Evolutionary conservation across 768 basidiomycete genomes (phyloP).

Genomic region (Fomitopsis serialis): DNA sequence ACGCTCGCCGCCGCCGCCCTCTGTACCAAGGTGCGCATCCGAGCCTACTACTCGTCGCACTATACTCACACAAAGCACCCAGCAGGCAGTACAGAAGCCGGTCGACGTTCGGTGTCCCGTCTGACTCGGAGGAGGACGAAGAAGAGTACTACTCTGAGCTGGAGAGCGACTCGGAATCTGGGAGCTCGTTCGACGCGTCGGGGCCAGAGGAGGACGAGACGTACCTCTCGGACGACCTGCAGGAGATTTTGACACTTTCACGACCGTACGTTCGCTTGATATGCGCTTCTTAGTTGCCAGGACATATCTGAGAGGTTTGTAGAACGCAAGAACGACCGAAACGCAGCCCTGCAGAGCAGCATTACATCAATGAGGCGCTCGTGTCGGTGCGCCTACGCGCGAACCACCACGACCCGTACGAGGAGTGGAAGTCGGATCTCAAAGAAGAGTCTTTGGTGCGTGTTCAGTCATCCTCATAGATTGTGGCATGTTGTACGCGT

Average conservation of each 20-base stretch:
- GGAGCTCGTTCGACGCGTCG: slow-evolving; percentile 27
- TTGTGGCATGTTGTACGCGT: too few species aligned
- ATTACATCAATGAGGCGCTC: slow-evolving; percentile 38
- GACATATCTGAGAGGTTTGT: background rate
- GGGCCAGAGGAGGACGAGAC: slow-evolving; percentile 37
- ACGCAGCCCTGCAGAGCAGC: slow-evolving; percentile 26
- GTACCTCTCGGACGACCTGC: slow-evolving; percentile 39
- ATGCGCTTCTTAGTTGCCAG: slow-evolving; percentile 1
- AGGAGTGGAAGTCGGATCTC: slow-evolving; percentile 46
- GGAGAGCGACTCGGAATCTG: slow-evolving; percentile 34
- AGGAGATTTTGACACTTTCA: slow-evolving; percentile 31
- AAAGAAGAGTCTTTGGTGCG: slow-evolving; percentile 42
- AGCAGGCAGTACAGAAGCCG: slow-evolving; percentile 25
- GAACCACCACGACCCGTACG: slow-evolving; percentile 40
- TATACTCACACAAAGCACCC: background rate
- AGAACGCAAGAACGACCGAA: slow-evolving; percentile 19
- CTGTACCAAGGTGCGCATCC: slow-evolving; percentile 32
- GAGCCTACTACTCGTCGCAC: background rate
- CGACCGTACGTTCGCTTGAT: slow-evolving; percentile 30
- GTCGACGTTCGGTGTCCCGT: slow-evolving; percentile 51
- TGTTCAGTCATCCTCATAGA: too few species aligned
- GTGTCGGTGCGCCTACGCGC: slow-evolving; percentile 40
- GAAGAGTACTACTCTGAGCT: slow-evolving; percentile 36
- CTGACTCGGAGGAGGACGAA: slow-evolving; percentile 42
- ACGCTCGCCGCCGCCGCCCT: slow-evolving; percentile 46